These are phyloP conservation scores for Acorus gramineus DNA, from an alignment of 106 monocot genomes.

Conservation along the genomic window DNA sequence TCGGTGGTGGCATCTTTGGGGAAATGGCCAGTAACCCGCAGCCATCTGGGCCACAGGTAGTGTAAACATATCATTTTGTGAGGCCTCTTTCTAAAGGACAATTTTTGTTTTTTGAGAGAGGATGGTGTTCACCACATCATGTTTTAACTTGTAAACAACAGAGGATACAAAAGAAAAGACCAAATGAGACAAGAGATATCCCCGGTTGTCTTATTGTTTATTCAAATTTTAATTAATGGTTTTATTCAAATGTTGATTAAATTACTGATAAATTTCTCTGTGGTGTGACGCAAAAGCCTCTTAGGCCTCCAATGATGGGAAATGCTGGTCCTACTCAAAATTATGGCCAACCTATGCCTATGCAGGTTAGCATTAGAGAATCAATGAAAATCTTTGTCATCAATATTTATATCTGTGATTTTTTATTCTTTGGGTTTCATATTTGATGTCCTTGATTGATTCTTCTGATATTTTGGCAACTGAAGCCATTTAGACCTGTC, in stretches of 20 bases:
- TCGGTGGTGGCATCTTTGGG: too few species aligned
- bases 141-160: constrained; percentile 1
- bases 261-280: neutral
- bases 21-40: constrained; percentile 62
- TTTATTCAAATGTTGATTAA: neutral
- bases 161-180: too few species aligned
- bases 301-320: constrained; percentile 32
- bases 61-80: neutral
- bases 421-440: too few species aligned
- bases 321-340: constrained; percentile 44
- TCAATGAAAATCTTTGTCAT: neutral
- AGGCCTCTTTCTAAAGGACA: too few species aligned
- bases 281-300: constrained; percentile 16
- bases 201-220: neutral
- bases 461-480: constrained; percentile 1
- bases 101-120: too few species aligned
- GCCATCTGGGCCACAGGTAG: constrained; percentile 61
- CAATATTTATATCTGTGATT: neutral
- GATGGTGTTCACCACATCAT: neutral
- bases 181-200: neutral
- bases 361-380: constrained; percentile 34
- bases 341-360: constrained; percentile 42
- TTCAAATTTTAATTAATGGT: neutral
- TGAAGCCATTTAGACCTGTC: constrained; percentile 60
- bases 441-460: neutral